Evolutionary conservation across 768 basidiomycete species (phyloP), one percentile per base, ranked within the genome.

Genomic region (Kwoniella sp.): DNA sequence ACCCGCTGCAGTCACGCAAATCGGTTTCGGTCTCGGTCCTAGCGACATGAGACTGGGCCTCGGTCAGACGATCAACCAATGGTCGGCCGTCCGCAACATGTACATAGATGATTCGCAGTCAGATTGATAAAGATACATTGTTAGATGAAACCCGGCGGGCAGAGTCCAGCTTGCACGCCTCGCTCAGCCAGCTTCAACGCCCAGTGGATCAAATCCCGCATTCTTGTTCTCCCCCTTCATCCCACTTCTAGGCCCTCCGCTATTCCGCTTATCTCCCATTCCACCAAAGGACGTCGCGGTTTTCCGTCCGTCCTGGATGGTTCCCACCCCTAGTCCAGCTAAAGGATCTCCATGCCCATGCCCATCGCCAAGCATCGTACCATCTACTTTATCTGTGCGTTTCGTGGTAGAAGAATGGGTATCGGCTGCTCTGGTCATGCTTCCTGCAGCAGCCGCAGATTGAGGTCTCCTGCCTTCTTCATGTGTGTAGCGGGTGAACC

Each of bases 261-360:
- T 45, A 30, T 30, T 30, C 28, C 28, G 30, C 20, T n/a, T 30
- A 30, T 54, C 30, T 17, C 26, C 7, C 17, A 5, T 28, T 26
- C 22, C 51, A 15, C 28, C 26, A 29, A 30, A 26, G 11, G 51
- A 52, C 11, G 25, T 20, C 53, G 29, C 22, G 3, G 41, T 26
- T 31, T 25, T 51, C 29, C 47, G 31, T 50, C 47, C 59, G n/a
- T 63, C 62, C 48, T 45, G 34, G 25, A 58, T 55, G 0, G 11
- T 25, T 15, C 30, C 51, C 8, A 66, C 58, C 38, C 64, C 64
- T 55, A 66, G 58, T 59, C 64, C 64, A 45, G 64, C 64, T 48
- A 66, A 37, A 29, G 64, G 64, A 55, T 66, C 64, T 50, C 55
- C 56, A n/a, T 26, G n/a, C n/a, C 25, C 56, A 34, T 23, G n/a